A percentile compares a stretch with the other conserved stretches of the same genome.
Evolutionary conservation across 805 yeast species (phyloP).

Genomic region (Priceomyces medius): DNA sequence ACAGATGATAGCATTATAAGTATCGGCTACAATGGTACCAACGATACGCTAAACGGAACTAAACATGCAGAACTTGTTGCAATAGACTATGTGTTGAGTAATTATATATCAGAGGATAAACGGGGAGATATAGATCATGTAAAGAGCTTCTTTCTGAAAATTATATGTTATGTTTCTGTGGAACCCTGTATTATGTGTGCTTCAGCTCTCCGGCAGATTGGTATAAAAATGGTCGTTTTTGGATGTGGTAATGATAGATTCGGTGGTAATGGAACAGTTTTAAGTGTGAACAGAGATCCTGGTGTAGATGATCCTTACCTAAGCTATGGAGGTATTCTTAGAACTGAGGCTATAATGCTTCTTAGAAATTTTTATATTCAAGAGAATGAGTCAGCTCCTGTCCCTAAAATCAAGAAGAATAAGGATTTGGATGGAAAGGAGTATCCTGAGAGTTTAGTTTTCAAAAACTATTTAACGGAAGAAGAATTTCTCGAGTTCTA

Average conservation of each 20-base stretch:
- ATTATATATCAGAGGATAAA: constrained; percentile 20
- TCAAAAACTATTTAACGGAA: constrained; percentile 49
- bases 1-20: constrained; percentile 53
- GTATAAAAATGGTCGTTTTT: constrained; percentile 70
- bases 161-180: constrained; percentile 85
- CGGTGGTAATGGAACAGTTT: constrained; percentile 93
- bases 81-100: constrained; percentile 43
- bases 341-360: constrained; percentile 80
- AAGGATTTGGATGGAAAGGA: constrained; percentile 55
- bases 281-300: constrained; percentile 42
- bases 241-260: constrained; percentile 95
- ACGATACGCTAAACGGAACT: constrained; percentile 79
- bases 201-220: constrained; percentile 78
- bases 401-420: constrained; percentile 70
- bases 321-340: constrained; percentile 72
- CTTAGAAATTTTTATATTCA: constrained; percentile 80
- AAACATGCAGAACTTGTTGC: constrained; percentile 92
- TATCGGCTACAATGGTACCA: constrained; percentile 83
- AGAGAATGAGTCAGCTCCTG: constrained; percentile 85
- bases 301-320: constrained; percentile 37
- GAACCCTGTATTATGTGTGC: constrained; percentile 99
- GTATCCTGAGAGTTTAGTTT: constrained; percentile 59
- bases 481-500: constrained; percentile 52
- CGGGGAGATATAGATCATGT: constrained; percentile 17
- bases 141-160: constrained; percentile 45